Evolutionary conservation across 2,329 filamentous ascomycete genomes (phyloP).

Genomic region (Diaporthe destruens): DNA sequence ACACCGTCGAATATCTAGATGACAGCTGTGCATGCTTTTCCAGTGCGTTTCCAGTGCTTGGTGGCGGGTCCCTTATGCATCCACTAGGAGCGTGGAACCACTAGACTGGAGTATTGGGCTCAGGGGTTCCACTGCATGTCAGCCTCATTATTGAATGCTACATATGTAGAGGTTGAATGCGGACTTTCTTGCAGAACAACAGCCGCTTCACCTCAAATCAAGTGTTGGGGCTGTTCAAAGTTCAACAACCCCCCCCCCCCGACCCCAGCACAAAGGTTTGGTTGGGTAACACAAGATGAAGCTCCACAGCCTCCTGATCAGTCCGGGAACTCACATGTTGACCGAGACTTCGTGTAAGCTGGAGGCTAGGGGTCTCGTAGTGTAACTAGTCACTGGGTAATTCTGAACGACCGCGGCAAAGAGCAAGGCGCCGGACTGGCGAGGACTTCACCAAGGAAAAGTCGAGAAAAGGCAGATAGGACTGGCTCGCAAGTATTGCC

Average conservation of each 20-base stretch:
- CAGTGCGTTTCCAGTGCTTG: not conserved
- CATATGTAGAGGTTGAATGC: not conserved
- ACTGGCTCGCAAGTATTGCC: not conserved
- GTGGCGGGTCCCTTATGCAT: not conserved
- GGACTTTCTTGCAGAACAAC: not conserved
- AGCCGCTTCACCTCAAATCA: not conserved
- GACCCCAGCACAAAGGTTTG: too few species aligned
- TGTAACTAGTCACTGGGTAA: not conserved
- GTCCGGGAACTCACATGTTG: not conserved
- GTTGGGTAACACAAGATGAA: not conserved
- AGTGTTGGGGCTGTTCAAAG: not conserved
- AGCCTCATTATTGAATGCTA: conserved; percentile 4
- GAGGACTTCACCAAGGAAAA: not conserved
- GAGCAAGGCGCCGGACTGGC: not conserved
- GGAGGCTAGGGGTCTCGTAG: not conserved
- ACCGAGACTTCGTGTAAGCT: not conserved
- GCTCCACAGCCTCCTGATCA: not conserved
- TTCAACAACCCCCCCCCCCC: not conserved
- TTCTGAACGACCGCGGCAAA: not conserved
- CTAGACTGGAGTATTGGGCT: not conserved
- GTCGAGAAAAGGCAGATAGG: too few species aligned
- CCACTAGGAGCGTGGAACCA: conserved; percentile 1
- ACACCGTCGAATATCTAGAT: not conserved
- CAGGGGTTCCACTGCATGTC: conserved; percentile 3
- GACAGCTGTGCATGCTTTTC: not conserved